These are phyloP conservation scores for Udeniomyces megalosporus DNA, from an alignment of 768 basidiomycete species.

Conservation along the genomic window DNA sequence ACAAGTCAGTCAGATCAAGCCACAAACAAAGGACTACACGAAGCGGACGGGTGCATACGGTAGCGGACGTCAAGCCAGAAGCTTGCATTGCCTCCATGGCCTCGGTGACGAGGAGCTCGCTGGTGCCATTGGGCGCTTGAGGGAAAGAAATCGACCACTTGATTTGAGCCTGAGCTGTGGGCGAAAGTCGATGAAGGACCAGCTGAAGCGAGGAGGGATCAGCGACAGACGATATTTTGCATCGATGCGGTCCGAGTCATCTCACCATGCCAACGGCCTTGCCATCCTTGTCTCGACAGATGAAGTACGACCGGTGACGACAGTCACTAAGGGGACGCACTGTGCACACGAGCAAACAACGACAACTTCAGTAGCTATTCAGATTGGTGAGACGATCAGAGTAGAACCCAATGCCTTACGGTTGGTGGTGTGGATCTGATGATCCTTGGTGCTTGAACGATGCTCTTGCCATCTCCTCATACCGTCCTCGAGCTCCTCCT, in stretches of 20 bases:
- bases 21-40: no score
- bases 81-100: slow-evolving; percentile 34
- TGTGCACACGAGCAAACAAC: no score
- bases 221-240: not conserved
- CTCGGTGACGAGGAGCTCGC: slow-evolving; percentile 39
- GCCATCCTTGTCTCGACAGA: slow-evolving; percentile 35
- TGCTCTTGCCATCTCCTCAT: slow-evolving; percentile 42
- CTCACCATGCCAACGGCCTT: slow-evolving; percentile 22
- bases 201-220: slow-evolving; percentile 21
- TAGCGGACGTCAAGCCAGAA: slow-evolving; percentile 30
- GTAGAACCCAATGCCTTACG: no score
- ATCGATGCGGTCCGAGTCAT: no score
- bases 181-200: slow-evolving; percentile 38
- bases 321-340: slow-evolving; percentile 38
- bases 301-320: slow-evolving; percentile 43
- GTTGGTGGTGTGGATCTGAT: slow-evolving; percentile 38
- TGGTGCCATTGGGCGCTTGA: slow-evolving; percentile 40
- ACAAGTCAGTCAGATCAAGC: no score
- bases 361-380: no score
- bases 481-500: slow-evolving; percentile 37
- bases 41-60: slow-evolving; percentile 34
- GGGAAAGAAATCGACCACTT: slow-evolving; percentile 45
- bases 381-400: no score
- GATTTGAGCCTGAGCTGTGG: slow-evolving; percentile 37
- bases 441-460: slow-evolving; percentile 34